A percentile compares a stretch with the other conserved stretches of the same genome.
Evolutionary conservation across 169 alveolate species (phyloP).

Genomic region (Plasmodium reichenowi): DNA sequence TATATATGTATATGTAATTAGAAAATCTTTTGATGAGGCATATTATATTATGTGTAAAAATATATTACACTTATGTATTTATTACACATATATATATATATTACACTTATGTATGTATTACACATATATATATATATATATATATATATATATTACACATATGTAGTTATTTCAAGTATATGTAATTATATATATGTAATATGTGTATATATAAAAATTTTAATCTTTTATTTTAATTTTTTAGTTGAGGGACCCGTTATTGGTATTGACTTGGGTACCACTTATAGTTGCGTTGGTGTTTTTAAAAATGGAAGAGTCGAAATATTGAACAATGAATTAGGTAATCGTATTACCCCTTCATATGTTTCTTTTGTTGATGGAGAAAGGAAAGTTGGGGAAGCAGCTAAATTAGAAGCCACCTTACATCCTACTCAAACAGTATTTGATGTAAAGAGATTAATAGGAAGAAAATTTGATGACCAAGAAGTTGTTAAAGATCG

Average conservation of each 20-base stretch:
- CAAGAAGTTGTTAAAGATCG: constrained; percentile 96
- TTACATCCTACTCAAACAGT: constrained; percentile 97
- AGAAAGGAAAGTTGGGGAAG: constrained; percentile 96
- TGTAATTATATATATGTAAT: no score
- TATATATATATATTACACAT: not conserved
- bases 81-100: not conserved
- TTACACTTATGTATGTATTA: not conserved
- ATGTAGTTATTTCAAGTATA: not conserved
- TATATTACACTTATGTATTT: not conserved
- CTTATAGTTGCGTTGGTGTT: constrained; percentile 98
- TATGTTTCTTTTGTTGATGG: constrained; percentile 98
- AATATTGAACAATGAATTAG: constrained; percentile 94
- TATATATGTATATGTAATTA: not conserved
- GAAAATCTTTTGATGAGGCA: no score
- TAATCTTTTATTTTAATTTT: not conserved
- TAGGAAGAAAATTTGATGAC: constrained; percentile 98
- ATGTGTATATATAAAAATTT: no score
- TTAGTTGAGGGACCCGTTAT: constrained; percentile 95
- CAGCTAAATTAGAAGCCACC: constrained; percentile 98
- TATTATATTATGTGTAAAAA: no score
- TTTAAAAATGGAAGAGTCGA: constrained; percentile 98
- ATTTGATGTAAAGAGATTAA: constrained; percentile 98
- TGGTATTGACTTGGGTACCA: constrained; percentile 99
- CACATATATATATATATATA: not conserved
- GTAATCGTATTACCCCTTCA: constrained; percentile 98